Percentiles rank a stretch among this genome's conserved stretches.
phyloP scores from a whole-genome alignment of 306 rosid species.

The Ochetophila trinervis region DNA sequence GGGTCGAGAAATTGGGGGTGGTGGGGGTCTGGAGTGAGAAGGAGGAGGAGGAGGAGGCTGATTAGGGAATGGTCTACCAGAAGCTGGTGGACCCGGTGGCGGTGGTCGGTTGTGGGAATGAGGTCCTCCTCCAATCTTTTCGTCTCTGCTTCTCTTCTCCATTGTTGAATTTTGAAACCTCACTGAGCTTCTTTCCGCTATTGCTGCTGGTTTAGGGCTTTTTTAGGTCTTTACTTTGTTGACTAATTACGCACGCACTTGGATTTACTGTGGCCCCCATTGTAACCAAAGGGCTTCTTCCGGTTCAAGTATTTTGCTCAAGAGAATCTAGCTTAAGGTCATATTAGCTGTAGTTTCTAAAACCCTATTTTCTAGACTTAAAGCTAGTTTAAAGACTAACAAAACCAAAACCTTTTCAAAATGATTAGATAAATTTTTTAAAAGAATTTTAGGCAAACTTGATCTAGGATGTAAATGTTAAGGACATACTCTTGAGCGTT shows the following conservation, averaged over 20 bases:
- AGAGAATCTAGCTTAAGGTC: too few species aligned
- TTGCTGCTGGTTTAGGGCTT: background rate
- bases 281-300: background rate
- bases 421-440: too few species aligned
- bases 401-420: too few species aligned
- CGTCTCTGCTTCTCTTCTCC: slow-evolving; percentile 53
- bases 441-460: too few species aligned
- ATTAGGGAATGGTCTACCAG: slow-evolving; percentile 11
- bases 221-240: background rate
- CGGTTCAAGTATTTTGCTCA: too few species aligned
- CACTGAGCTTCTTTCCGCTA: background rate
- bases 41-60: slow-evolving; percentile 25
- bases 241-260: too few species aligned
- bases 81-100: slow-evolving; percentile 18
- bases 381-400: too few species aligned
- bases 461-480: too few species aligned
- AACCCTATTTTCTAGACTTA: too few species aligned
- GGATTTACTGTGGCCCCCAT: too few species aligned
- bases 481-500: too few species aligned
- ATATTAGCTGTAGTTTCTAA: too few species aligned
- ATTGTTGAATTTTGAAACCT: slow-evolving; percentile 15
- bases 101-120: slow-evolving; percentile 26
- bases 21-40: slow-evolving; percentile 37
- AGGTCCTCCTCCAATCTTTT: slow-evolving; percentile 30
- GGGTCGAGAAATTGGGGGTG: slow-evolving; percentile 34